phyloP scores from a whole-genome alignment of 257 asterid genomes.

The Solanum chmielewskii region DNA sequence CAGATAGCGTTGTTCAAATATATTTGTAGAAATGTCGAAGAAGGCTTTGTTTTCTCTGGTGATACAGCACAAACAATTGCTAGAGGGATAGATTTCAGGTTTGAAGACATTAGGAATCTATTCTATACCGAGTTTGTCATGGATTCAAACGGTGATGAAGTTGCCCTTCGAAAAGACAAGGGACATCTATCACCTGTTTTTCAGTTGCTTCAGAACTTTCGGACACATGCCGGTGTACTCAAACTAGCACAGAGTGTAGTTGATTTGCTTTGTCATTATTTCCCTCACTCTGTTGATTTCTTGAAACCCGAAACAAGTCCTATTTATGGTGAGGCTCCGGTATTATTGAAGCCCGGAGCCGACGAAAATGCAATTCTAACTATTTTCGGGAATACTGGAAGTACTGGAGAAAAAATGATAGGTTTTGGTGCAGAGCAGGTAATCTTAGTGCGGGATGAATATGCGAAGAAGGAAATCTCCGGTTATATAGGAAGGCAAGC shows the following conservation, averaged over 20 bases:
- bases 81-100: slow-evolving; percentile 52
- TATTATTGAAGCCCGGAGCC: slow-evolving; percentile 40
- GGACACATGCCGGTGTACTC: slow-evolving; percentile 60
- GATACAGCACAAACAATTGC: slow-evolving; percentile 73
- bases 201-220: slow-evolving; percentile 46
- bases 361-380: slow-evolving; percentile 38
- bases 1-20: slow-evolving; percentile 48
- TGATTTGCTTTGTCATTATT: slow-evolving; percentile 39
- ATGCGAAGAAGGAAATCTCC: slow-evolving; percentile 24
- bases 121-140: slow-evolving; percentile 42
- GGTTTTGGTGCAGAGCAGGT: slow-evolving; percentile 73
- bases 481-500: slow-evolving; percentile 38
- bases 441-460: slow-evolving; percentile 49
- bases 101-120: slow-evolving; percentile 50
- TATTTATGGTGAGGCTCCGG: slow-evolving; percentile 55
- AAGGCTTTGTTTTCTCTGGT: slow-evolving; percentile 56
- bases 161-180: slow-evolving; percentile 22
- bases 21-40: slow-evolving; percentile 45
- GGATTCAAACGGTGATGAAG: slow-evolving; percentile 8
- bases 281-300: slow-evolving; percentile 40
- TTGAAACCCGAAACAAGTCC: slow-evolving; percentile 50
- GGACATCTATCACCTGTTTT: slow-evolving; percentile 33
- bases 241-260: slow-evolving; percentile 55
- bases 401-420: slow-evolving; percentile 21
- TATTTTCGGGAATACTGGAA: slow-evolving; percentile 37